Base-by-base conservation (phyloP, 2,329 filamentous ascomycete genomes). In the Ophiostoma himal-ulmi region DNA sequence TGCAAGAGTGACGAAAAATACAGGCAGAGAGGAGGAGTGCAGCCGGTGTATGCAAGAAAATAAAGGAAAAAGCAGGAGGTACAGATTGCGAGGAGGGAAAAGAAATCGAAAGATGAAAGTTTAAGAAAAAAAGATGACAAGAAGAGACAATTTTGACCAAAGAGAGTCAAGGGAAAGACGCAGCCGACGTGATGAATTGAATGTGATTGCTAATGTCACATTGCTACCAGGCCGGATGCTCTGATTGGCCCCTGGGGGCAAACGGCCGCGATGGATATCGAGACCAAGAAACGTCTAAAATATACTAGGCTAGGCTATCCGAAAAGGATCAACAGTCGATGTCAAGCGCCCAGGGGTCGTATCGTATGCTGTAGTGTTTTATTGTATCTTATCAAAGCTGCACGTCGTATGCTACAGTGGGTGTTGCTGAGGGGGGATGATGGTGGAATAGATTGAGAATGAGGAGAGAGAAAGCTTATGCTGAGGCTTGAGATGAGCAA, bases 201-300 rank as follows among this genome's bases (percentile, higher is more conserved):
- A 66, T 41, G 62, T 62, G 62, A 36, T 41, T 54, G 41, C 36
- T 48, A 26, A 68, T 64, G 20, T 22, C 54, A 62, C 64, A 37
- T 67, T 37, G 64, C 62, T 26, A 48, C 54, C 41, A n/a, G 37
- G 39, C n/a, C 11, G 37, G 44, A 64, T 22, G 69, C 65, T 70
- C 64, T 70, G 65, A 64, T 67, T 70, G 69, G 69, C 36, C 62
- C 48, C 52, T 57, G 52, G 52, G 48, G 52, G 52, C 52, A 5
- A 11, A 57, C 52, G 52, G 52, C 52, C n/a, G n/a, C 52, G 52
- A 14, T 39, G 11, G 44, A 67, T 20, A 68, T 26, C 57, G 26
- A 54, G 30, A 66, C 34, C 48, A 68, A 68, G 37, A 65, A 4
- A n/a, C 44, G 44, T 20, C 44, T 20, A 48, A 48, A 1, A 54